Evolutionary conservation across 2,329 filamentous ascomycete species (phyloP), one percentile per base, ranked within the genome.

Genomic region (Lasiodiplodia sp.): DNA sequence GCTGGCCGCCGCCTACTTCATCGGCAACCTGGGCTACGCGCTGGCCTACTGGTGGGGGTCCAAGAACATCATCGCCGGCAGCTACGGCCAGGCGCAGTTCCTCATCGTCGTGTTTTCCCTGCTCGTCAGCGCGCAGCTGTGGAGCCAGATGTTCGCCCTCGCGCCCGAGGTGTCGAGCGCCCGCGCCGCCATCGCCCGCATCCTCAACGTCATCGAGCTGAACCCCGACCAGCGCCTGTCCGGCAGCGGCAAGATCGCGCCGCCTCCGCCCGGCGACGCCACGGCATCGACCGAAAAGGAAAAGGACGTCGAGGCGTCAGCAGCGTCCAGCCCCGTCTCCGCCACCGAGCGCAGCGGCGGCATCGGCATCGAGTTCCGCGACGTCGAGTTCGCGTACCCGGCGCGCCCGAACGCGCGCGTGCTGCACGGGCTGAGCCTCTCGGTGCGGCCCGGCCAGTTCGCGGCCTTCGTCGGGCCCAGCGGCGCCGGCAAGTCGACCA

Each of bases 31-130:
- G 63, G 87, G 93, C 31, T 92, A 93, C 74, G 89, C 91, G 0
- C 86, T 94, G 66, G 89, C 91, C 0, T 94, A 93, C 78, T 94
- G 91, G 90, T 94, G 91, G 91, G 91, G 91, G 3, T 86, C 91
- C 0, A 90, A 87, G 72, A 87, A 89, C 71, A 92, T 94, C 69
- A 86, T 89, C 64, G 83, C 85, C 52, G 91, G 91, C 4, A 81
- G 87, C 68, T 91, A 91, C 72, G 86, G 86, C 53, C 87, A 89
- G 38, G 86, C 91, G n/a, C 80, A 88, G 64, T 94, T 93, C 80
- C 89, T 94, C 77, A 91, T 92, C 73, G 89, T 94, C 8, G 83
- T 93, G 4, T 85, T 91, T 6, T 86, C 91, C 4, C 86, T 94
- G 72, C 85, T 94, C 1, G 88, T 93, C 49, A 90, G 89, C 68